phyloP scores from a whole-genome alignment of 2,329 filamentous ascomycete species.

The Fusarium chuoi region DNA sequence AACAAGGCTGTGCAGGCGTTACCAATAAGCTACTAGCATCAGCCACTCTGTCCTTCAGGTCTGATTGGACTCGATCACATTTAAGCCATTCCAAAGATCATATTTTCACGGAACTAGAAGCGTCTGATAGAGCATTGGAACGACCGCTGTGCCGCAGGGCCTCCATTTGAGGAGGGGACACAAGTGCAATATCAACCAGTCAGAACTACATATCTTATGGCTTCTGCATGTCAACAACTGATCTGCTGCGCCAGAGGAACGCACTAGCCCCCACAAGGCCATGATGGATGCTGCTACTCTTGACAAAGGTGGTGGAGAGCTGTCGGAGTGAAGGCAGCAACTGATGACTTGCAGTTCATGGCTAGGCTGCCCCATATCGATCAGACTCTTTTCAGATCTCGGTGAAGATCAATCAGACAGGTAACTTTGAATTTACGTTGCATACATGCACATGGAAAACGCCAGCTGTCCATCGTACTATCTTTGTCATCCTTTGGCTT shows the following conservation, averaged over 20 bases:
- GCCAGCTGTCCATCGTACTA: constrained; percentile 38
- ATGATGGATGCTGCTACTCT: neutral
- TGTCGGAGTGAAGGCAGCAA: neutral
- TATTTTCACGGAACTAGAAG: constrained; percentile 17
- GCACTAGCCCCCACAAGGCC: constrained; percentile 23
- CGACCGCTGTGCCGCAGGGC: constrained; percentile 22
- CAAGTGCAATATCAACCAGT: constrained; percentile 34
- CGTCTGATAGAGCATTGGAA: constrained; percentile 14
- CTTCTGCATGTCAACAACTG: constrained; percentile 20
- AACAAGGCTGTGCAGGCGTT: neutral
- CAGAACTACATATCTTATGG: constrained; percentile 12
- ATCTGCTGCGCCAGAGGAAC: constrained; percentile 28
- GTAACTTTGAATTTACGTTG: constrained; percentile 7
- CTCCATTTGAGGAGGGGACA: constrained; percentile 17
- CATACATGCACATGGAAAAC: constrained; percentile 25
- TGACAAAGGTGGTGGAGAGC: neutral
- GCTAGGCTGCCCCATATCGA: constrained; percentile 12
- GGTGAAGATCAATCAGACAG: constrained; percentile 21
- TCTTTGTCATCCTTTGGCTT: constrained; percentile 27
- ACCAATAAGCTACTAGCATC: constrained; percentile 4
- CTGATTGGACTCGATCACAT: constrained; percentile 36
- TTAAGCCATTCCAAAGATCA: constrained; percentile 26
- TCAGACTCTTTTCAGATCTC: constrained; percentile 20
- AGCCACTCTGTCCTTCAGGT: constrained; percentile 11
- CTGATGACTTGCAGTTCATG: constrained; percentile 23